Conservation (phyloP, 1,284 basidiomycete species). For the Cryptococcus sp. region DNA sequence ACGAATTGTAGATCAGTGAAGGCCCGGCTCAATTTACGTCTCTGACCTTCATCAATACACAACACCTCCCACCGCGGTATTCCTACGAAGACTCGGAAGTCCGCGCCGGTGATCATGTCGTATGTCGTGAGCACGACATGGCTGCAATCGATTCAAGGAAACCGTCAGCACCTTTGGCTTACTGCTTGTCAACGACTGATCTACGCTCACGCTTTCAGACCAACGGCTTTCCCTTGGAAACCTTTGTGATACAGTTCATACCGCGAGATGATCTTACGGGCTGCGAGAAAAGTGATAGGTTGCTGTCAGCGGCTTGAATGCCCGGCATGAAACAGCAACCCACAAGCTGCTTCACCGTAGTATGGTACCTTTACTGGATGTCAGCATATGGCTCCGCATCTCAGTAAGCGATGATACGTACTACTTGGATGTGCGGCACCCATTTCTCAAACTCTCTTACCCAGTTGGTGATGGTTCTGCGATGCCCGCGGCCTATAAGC, state of each 20-base stretch:
- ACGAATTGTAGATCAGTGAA: neutral
- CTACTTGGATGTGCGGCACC: slow-evolving; percentile 64
- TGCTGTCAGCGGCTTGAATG: neutral
- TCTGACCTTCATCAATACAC: slow-evolving; percentile 90
- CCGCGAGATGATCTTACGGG: slow-evolving; percentile 75
- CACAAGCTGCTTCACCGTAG: slow-evolving; percentile 60
- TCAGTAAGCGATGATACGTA: slow-evolving; percentile 14
- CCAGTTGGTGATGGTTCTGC: slow-evolving; percentile 54
- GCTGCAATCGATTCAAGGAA: slow-evolving; percentile 20
- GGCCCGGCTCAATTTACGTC: slow-evolving; percentile 61
- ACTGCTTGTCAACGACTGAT: neutral
- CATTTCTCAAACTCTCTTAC: slow-evolving; percentile 83
- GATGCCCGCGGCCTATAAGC: slow-evolving; percentile 1
- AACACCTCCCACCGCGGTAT: slow-evolving; percentile 89
- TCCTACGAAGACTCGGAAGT: slow-evolving; percentile 75
- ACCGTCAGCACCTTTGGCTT: neutral
- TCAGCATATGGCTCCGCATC: neutral
- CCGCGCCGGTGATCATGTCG: slow-evolving; percentile 70
- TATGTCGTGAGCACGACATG: slow-evolving; percentile 90
- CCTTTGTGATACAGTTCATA: slow-evolving; percentile 75
- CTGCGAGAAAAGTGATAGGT: slow-evolving; percentile 49
- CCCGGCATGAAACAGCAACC: slow-evolving; percentile 17
- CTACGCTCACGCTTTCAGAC: slow-evolving; percentile 49
- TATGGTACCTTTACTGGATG: slow-evolving; percentile 32
- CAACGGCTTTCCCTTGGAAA: slow-evolving; percentile 38